phyloP scores from a whole-genome alignment of 2,329 filamentous ascomycete genomes.

The Leptographium radiaticola region DNA sequence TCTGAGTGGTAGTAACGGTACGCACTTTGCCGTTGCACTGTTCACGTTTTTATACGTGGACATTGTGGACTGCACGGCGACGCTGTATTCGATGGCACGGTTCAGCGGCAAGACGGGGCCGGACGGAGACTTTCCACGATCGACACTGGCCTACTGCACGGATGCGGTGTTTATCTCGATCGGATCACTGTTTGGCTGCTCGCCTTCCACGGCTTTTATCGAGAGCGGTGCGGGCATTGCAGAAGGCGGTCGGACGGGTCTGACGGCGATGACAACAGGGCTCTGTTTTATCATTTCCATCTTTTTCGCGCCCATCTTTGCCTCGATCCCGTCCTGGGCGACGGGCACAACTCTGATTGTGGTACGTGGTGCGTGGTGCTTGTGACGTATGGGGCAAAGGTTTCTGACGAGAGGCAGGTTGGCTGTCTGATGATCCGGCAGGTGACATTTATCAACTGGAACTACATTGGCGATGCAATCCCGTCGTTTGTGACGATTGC shows the following conservation, averaged over 20 bases:
- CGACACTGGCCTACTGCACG: conserved; percentile 63
- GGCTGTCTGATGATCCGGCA: conserved; percentile 69
- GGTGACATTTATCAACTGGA: conserved; percentile 63
- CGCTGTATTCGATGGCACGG: conserved; percentile 69
- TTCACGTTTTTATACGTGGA: conserved; percentile 72
- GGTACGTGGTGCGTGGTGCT: conserved; percentile 22
- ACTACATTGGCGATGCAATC: conserved; percentile 60
- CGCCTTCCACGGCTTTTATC: conserved; percentile 62
- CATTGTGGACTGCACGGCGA: conserved; percentile 66
- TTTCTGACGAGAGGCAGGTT: conserved; percentile 29
- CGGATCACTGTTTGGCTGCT: conserved; percentile 54
- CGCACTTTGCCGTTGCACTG: conserved; percentile 56
- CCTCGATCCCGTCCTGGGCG: conserved; percentile 66
- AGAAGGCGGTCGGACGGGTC: conserved; percentile 59
- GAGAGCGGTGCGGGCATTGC: conserved; percentile 66
- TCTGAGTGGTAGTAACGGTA: conserved; percentile 36
- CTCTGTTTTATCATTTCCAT: conserved; percentile 58
- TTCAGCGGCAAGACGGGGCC: conserved; percentile 46
- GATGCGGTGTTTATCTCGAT: conserved; percentile 62
- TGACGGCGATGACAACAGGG: conserved; percentile 58
- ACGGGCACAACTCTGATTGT: conserved; percentile 62
- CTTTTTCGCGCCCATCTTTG: conserved; percentile 66
- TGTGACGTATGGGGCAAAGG: not conserved
- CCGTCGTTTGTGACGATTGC: conserved; percentile 65
- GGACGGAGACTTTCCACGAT: conserved; percentile 74